Evolutionary conservation across 331 rosid genomes (phyloP).

Genomic region (Quercus phellos): DNA sequence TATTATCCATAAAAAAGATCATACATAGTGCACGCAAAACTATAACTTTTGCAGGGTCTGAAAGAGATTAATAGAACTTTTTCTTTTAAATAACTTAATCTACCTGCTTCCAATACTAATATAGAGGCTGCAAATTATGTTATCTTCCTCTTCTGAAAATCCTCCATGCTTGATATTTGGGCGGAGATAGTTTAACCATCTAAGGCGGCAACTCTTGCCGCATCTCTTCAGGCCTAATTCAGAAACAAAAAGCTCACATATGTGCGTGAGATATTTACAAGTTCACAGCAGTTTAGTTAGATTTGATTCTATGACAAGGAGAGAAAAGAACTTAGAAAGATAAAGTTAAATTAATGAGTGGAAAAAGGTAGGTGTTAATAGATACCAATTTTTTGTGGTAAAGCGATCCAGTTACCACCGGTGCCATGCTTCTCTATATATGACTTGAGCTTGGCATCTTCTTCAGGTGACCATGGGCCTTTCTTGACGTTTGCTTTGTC

Average conservation of each 20-base stretch:
- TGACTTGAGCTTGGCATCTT: slow-evolving; percentile 85
- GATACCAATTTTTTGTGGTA: slow-evolving; percentile 78
- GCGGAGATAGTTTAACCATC: slow-evolving; percentile 89
- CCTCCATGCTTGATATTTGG: slow-evolving; percentile 88
- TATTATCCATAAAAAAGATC: too few species aligned
- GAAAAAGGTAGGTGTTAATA: neutral
- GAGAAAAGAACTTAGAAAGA: neutral
- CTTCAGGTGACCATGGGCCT: slow-evolving; percentile 94
- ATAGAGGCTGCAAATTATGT: slow-evolving; percentile 80
- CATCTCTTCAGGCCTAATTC: slow-evolving; percentile 76
- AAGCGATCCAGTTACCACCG: slow-evolving; percentile 91
- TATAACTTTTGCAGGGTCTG: neutral
- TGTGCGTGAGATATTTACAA: neutral
- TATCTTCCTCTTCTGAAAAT: slow-evolving; percentile 86
- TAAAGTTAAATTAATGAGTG: neutral
- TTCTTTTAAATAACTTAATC: neutral
- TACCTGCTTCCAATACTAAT: slow-evolving; percentile 90
- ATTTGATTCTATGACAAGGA: neutral
- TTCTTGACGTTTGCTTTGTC: slow-evolving; percentile 96
- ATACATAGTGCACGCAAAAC: neutral
- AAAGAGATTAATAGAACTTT: neutral
- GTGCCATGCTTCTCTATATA: slow-evolving; percentile 77
- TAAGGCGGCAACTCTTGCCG: slow-evolving; percentile 85
- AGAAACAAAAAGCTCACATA: neutral
- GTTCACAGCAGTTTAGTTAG: neutral